Evolutionary conservation across 768 basidiomycete genomes (phyloP).

Genomic region (Tylopilus sp.): DNA sequence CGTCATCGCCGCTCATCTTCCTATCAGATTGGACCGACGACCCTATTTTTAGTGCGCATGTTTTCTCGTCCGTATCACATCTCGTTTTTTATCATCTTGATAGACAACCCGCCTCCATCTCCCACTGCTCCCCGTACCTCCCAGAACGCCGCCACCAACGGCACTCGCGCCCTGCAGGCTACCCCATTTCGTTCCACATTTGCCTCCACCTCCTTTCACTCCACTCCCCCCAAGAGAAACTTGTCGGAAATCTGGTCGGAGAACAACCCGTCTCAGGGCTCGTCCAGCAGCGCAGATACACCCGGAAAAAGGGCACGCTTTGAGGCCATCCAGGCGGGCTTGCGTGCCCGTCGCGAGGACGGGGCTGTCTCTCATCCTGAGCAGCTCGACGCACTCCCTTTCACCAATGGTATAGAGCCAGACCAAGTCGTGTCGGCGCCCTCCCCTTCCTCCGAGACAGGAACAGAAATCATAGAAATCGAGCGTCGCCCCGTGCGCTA

Average conservation of each 20-base stretch:
- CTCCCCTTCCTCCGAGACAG: not conserved
- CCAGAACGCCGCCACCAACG: not conserved
- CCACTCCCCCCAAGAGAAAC: slow-evolving; percentile 7
- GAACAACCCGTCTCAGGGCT: not conserved
- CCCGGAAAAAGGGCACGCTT: slow-evolving; percentile 5
- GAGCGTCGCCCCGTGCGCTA: not conserved
- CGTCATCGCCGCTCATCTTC: not conserved
- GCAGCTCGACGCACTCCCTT: slow-evolving; percentile 11
- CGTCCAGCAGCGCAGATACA: not conserved
- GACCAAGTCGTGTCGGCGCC: not conserved
- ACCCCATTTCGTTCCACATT: too few species aligned
- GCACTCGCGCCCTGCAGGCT: not conserved
- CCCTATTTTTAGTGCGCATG: slow-evolving; percentile 11
- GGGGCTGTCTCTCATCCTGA: not conserved
- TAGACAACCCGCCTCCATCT: not conserved
- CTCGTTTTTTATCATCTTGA: not conserved
- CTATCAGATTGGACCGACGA: slow-evolving; percentile 35
- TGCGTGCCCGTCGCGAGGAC: slow-evolving; percentile 1
- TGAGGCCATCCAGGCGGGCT: slow-evolving; percentile 10
- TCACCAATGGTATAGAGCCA: slow-evolving; percentile 9
- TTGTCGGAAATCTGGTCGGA: not conserved
- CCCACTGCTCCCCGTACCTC: not conserved
- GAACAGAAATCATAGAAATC: not conserved
- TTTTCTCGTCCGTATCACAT: not conserved
- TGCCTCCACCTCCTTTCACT: not conserved